Evolutionary conservation across 2,329 filamentous ascomycete species (phyloP).

Genomic region (Drechslera avenae): DNA sequence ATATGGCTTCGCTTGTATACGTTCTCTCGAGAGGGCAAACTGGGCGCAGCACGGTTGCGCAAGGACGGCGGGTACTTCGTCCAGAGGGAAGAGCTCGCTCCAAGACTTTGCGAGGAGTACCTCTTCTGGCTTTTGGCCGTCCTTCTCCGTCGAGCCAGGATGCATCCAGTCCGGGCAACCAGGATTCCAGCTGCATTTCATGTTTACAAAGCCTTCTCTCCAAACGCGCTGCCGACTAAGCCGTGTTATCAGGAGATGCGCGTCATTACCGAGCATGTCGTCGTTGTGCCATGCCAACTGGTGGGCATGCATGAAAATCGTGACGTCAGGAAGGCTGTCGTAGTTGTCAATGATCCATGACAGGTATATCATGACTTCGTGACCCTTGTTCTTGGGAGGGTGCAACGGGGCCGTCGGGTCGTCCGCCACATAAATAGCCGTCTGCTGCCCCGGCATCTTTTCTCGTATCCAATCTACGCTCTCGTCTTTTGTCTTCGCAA

Average conservation of each 20-base stretch:
- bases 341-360: conserved; percentile 68
- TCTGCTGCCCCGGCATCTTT: conserved; percentile 56
- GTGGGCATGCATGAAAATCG: conserved; percentile 67
- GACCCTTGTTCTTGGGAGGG: conserved; percentile 63
- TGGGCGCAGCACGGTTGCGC: conserved; percentile 68
- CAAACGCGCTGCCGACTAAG: conserved; percentile 55
- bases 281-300: conserved; percentile 65
- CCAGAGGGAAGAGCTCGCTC: conserved; percentile 56
- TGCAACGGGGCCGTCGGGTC: conserved; percentile 54
- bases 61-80: conserved; percentile 56
- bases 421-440: conserved; percentile 60
- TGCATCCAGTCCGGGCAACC: conserved; percentile 63
- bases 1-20: conserved; percentile 60
- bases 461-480: conserved; percentile 61
- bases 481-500: conserved; percentile 59
- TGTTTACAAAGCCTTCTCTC: conserved; percentile 60
- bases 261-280: conserved; percentile 53
- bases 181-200: conserved; percentile 60
- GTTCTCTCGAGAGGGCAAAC: conserved; percentile 64
- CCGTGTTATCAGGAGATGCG: conserved; percentile 52
- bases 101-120: conserved; percentile 52
- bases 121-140: conserved; percentile 52
- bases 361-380: conserved; percentile 67
- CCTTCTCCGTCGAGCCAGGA: conserved; percentile 49
- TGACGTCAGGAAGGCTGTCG: conserved; percentile 62